Evolutionary conservation across 78 protist species (phyloP).

Genomic region (Creolimax fragrantissima): DNA sequence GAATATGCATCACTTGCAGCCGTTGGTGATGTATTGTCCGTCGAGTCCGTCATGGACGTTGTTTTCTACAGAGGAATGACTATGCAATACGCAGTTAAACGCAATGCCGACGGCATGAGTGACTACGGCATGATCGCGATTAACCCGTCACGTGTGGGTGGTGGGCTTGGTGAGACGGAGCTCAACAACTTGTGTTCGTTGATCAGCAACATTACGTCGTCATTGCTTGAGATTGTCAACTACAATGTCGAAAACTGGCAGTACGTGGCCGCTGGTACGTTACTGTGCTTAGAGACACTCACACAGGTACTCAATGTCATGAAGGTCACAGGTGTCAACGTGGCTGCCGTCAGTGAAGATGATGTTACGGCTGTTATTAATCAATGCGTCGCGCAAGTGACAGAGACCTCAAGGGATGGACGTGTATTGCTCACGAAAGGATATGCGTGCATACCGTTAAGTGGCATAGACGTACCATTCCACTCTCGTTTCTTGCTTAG

Average conservation of each 20-base stretch:
- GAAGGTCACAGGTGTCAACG: background rate
- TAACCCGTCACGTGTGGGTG: conserved; percentile 41
- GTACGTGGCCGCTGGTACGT: conserved; percentile 55
- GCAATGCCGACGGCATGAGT: conserved; percentile 33
- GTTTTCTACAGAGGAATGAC: conserved; percentile 52
- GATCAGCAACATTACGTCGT: background rate
- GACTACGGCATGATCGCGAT: conserved; percentile 57
- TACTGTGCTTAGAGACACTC: conserved; percentile 25
- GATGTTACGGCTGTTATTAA: background rate
- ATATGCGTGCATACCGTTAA: conserved; percentile 50
- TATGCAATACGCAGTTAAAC: conserved; percentile 52
- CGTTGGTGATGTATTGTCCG: conserved; percentile 25
- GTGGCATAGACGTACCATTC: conserved; percentile 74
- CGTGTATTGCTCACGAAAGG: conserved; percentile 26
- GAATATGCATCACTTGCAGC: conserved; percentile 54
- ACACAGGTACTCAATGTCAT: conserved; percentile 12
- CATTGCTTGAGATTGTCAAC: conserved; percentile 58
- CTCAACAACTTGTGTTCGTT: background rate
- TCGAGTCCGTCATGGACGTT: conserved; percentile 34
- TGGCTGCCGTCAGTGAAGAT: background rate
- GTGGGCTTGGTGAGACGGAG: background rate
- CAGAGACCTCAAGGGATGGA: background rate
- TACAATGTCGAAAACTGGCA: conserved; percentile 49
- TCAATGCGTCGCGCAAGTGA: background rate
- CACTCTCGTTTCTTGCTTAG: conserved; percentile 41